phyloP scores from a whole-genome alignment of 2,329 filamentous ascomycete species.

The Westerdykella ornata region DNA sequence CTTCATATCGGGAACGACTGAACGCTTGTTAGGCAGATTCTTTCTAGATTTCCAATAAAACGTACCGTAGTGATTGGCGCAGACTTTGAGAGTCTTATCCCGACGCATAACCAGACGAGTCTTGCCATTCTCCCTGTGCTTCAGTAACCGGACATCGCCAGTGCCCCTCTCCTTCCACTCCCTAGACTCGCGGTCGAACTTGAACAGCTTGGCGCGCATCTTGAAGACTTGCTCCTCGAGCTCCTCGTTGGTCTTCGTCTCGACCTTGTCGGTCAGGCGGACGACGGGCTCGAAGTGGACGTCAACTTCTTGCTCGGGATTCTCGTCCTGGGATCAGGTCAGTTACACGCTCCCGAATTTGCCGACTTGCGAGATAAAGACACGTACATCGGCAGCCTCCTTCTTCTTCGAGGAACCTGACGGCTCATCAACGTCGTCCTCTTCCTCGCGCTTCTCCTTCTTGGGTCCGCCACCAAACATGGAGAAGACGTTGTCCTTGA shows the following conservation, averaged over 20 bases:
- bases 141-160: conserved; percentile 89
- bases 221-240: conserved; percentile 96
- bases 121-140: conserved; percentile 99
- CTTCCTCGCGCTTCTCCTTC: conserved; percentile 83
- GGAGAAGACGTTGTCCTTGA: conserved; percentile 68
- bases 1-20: conserved; percentile 98
- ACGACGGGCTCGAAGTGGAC: conserved; percentile 97
- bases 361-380: not conserved
- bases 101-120: conserved; percentile 96
- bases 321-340: conserved; percentile 51
- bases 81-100: conserved; percentile 99
- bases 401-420: conserved; percentile 66
- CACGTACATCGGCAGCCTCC: conserved; percentile 44
- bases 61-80: conserved; percentile 99
- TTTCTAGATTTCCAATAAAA: conserved; percentile 8
- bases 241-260: conserved; percentile 97
- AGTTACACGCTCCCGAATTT: conserved; percentile 3
- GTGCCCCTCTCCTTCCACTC: conserved; percentile 99
- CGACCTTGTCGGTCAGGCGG: conserved; percentile 91
- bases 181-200: conserved; percentile 82
- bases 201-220: conserved; percentile 99
- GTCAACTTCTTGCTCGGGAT: conserved; percentile 82
- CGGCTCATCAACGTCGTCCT: conserved; percentile 68
- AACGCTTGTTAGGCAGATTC: conserved; percentile 11
- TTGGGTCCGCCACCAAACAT: conserved; percentile 98